Percentiles rank a stretch among this genome's conserved stretches.
Evolutionary conservation across 768 basidiomycete species (phyloP).

Genomic region (Porphyrellus cyaneotinctus): DNA sequence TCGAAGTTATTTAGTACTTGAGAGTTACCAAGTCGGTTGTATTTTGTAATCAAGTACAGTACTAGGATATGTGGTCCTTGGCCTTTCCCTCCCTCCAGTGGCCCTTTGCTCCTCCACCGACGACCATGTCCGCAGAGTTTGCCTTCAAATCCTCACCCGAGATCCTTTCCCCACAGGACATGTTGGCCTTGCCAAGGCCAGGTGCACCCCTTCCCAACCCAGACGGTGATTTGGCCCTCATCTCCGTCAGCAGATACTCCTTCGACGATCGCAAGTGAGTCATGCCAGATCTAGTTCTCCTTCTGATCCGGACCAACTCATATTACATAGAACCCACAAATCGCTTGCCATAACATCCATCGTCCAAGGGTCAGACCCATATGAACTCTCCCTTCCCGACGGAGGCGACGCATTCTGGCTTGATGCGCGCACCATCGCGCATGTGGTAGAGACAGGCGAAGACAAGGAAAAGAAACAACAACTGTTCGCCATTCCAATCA

Average conservation of each 20-base stretch:
- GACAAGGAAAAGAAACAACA: slow-evolving; percentile 48
- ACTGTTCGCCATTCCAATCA: slow-evolving; percentile 58
- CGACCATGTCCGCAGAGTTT: slow-evolving; percentile 43
- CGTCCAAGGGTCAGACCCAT: slow-evolving; percentile 43
- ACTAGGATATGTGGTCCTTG: no score
- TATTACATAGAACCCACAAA: slow-evolving; percentile 58
- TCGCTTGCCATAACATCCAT: slow-evolving; percentile 61
- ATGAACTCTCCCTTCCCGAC: slow-evolving; percentile 57
- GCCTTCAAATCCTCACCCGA: slow-evolving; percentile 54
- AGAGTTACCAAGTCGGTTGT: no score
- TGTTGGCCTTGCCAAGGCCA: slow-evolving; percentile 67
- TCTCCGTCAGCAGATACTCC: slow-evolving; percentile 65
- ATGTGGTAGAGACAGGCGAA: slow-evolving; percentile 51
- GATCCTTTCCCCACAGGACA: slow-evolving; percentile 66
- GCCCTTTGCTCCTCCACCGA: no score
- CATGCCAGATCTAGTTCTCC: background rate
- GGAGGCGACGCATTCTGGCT: slow-evolving; percentile 83
- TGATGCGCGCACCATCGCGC: slow-evolving; percentile 62
- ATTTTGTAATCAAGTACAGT: no score
- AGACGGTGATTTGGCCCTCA: slow-evolving; percentile 63
- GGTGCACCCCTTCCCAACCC: slow-evolving; percentile 62
- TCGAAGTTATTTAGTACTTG: no score
- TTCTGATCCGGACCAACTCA: background rate
- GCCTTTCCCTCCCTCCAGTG: no score
- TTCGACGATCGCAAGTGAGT: slow-evolving; percentile 71